phyloP scores from a whole-genome alignment of 2,329 filamentous ascomycete genomes.

The Penicillium freii region DNA sequence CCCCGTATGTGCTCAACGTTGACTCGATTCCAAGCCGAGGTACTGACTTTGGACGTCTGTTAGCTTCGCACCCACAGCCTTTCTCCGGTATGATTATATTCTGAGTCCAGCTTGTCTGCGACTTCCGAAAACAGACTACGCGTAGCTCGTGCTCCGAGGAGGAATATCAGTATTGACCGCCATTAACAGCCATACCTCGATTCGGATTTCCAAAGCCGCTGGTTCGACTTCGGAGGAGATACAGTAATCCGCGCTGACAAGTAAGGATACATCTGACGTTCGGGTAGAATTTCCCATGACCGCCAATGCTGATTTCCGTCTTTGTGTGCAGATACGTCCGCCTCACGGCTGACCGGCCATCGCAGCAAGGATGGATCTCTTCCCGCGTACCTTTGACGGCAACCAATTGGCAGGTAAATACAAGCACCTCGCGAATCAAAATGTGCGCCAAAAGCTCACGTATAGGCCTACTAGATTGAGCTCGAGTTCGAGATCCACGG shows the following conservation, averaged over 20 bases:
- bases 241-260: slow-evolving; percentile 74
- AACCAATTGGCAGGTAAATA: slow-evolving; percentile 85
- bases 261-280: slow-evolving; percentile 28
- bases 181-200: slow-evolving; percentile 81
- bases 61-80: slow-evolving; percentile 87
- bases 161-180: slow-evolving; percentile 17
- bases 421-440: background rate
- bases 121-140: slow-evolving; percentile 5
- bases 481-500: slow-evolving; percentile 94
- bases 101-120: background rate
- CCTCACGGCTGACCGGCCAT: slow-evolving; percentile 84
- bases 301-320: background rate
- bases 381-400: slow-evolving; percentile 91
- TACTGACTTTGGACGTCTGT: slow-evolving; percentile 19
- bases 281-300: background rate
- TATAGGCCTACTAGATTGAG: slow-evolving; percentile 59
- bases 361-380: slow-evolving; percentile 90
- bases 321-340: slow-evolving; percentile 72
- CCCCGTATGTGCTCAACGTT: slow-evolving; percentile 52
- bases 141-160: slow-evolving; percentile 3
- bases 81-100: slow-evolving; percentile 61
- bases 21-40: slow-evolving; percentile 7
- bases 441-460: background rate
- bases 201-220: slow-evolving; percentile 95
- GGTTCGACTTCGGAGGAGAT: slow-evolving; percentile 98